Percentiles rank a stretch among this genome's conserved stretches.
Conservation (phyloP, 345 rosid genomes). For the Euphorbia tirucalli region DNA sequence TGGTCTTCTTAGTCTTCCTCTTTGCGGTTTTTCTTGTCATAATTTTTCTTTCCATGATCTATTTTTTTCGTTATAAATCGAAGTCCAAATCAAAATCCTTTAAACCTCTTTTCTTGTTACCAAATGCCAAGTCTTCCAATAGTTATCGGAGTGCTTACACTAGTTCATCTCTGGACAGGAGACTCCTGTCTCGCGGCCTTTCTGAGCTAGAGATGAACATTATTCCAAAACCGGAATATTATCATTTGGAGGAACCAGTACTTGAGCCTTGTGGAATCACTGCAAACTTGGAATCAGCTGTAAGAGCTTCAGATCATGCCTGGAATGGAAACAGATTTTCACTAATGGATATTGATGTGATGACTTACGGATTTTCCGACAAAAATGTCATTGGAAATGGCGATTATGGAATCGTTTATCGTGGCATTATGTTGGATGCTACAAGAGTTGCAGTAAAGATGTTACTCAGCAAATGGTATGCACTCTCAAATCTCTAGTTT, state of each 20-base stretch:
- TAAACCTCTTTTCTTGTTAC: slow-evolving; percentile 31
- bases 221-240: slow-evolving; percentile 25
- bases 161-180: slow-evolving; percentile 29
- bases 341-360: slow-evolving; percentile 42
- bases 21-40: slow-evolving; percentile 20
- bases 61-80: slow-evolving; percentile 23
- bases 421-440: slow-evolving; percentile 45
- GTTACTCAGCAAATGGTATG: slow-evolving; percentile 42
- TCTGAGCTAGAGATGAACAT: slow-evolving; percentile 39
- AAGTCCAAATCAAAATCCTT: slow-evolving; percentile 22
- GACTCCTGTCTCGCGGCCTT: slow-evolving; percentile 31
- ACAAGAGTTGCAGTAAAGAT: slow-evolving; percentile 56
- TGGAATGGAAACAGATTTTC: slow-evolving; percentile 33
- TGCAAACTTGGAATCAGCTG: slow-evolving; percentile 17
- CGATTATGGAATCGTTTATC: slow-evolving; percentile 44
- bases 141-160: slow-evolving; percentile 7
- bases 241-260: slow-evolving; percentile 13
- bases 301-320: slow-evolving; percentile 6
- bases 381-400: slow-evolving; percentile 56
- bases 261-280: slow-evolving; percentile 19
- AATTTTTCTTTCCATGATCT: slow-evolving; percentile 33
- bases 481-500: neutral
- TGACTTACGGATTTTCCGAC: slow-evolving; percentile 51
- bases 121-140: slow-evolving; percentile 27
- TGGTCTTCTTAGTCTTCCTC: slow-evolving; percentile 26